Conservation (phyloP, 73 alveolate species). For the Diophrys sp. region DNA sequence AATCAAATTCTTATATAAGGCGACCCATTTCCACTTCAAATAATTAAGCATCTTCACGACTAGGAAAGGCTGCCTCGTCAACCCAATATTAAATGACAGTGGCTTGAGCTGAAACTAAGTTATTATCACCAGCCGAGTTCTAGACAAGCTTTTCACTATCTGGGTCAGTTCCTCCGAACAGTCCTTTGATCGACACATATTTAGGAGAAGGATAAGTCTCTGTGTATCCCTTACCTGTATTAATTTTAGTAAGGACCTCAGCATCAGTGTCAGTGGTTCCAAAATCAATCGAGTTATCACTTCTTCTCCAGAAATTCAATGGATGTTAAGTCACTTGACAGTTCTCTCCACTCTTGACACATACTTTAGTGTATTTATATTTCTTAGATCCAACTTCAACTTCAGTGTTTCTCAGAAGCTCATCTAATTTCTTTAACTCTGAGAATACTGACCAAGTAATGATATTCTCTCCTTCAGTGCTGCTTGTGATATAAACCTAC, state of each 20-base stretch:
- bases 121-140: slow-evolving; percentile 1
- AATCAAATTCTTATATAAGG: neutral
- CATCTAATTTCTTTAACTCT: neutral
- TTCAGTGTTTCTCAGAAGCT: neutral
- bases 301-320: neutral
- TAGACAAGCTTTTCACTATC: neutral
- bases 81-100: neutral
- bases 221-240: neutral
- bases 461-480: neutral
- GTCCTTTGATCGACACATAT: neutral
- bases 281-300: neutral
- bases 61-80: neutral
- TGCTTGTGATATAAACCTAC: neutral
- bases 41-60: neutral
- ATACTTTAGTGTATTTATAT: neutral
- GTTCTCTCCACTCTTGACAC: neutral
- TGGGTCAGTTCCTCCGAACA: slow-evolving; percentile 6
- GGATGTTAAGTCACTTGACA: neutral
- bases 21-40: slow-evolving; percentile 7
- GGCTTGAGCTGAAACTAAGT: neutral
- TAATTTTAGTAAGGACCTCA: neutral
- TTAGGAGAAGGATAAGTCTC: neutral
- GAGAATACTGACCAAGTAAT: neutral
- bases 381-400: neutral
- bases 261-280: neutral